Evolutionary conservation across 2,329 filamentous ascomycete species (phyloP).

Genomic region (Dactylellina haptotyla): DNA sequence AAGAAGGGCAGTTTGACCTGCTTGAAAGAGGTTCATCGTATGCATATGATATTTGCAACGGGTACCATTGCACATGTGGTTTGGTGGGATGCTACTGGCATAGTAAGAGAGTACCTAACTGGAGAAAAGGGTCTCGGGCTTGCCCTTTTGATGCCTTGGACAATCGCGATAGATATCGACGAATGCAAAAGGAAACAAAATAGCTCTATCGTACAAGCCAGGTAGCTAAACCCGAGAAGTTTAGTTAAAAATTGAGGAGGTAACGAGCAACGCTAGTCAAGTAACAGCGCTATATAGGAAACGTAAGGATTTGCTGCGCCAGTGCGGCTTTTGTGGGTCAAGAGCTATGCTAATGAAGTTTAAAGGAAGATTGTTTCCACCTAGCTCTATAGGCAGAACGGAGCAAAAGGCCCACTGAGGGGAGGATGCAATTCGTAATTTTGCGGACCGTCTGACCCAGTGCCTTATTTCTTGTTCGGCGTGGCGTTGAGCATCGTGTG

Average conservation of each 20-base stretch:
- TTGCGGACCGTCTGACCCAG: slow-evolving; percentile 26
- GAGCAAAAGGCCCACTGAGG: not conserved
- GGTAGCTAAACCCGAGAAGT: too few species aligned
- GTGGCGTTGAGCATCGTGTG: too few species aligned
- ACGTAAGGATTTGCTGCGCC: too few species aligned
- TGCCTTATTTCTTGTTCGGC: not conserved
- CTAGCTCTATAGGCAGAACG: not conserved
- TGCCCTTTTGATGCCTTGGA: slow-evolving; percentile 13
- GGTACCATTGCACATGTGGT: slow-evolving; percentile 4
- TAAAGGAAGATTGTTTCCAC: too few species aligned
- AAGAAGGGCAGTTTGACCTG: not conserved
- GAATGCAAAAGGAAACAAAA: not conserved
- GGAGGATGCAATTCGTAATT: slow-evolving; percentile 20
- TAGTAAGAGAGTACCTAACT: not conserved
- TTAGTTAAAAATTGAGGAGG: too few species aligned
- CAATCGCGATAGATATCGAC: not conserved
- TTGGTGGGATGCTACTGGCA: slow-evolving; percentile 1
- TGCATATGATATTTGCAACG: not conserved
- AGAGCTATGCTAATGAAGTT: too few species aligned
- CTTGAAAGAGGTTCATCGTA: slow-evolving; percentile 19
- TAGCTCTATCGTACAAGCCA: not conserved
- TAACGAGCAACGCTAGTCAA: too few species aligned
- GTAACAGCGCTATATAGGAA: too few species aligned
- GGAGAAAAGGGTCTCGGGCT: not conserved
- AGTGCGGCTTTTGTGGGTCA: too few species aligned